Percentiles rank a stretch among this genome's conserved stretches.
Conservation (phyloP, 805 yeast species). For the Candida yuanshanica region DNA sequence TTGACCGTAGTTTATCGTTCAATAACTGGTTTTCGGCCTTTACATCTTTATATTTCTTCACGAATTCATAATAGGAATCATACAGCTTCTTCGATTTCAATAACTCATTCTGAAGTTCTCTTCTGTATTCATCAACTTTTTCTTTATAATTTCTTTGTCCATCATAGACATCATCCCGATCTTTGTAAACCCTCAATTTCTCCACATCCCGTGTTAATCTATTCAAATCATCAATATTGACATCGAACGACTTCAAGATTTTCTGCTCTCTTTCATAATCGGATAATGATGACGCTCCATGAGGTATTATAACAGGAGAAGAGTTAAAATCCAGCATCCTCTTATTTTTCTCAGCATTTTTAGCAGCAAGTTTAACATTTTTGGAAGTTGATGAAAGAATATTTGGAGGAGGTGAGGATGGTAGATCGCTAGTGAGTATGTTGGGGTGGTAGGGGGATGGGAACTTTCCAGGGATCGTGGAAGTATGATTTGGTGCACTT, state of each 20-base stretch:
- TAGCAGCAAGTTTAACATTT: slow-evolving; percentile 4
- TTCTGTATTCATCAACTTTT: slow-evolving; percentile 19
- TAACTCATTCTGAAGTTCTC: slow-evolving; percentile 29
- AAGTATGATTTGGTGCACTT: slow-evolving; percentile 4
- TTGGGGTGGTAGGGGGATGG: slow-evolving; percentile 16
- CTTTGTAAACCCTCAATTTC: slow-evolving; percentile 10
- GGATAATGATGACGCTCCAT: not conserved
- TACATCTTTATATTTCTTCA: slow-evolving; percentile 25
- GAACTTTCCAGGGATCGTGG: slow-evolving; percentile 20
- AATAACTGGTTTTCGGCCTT: slow-evolving; percentile 14
- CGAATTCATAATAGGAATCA: slow-evolving; percentile 30
- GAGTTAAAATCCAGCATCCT: slow-evolving; percentile 6
- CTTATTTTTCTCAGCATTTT: slow-evolving; percentile 5
- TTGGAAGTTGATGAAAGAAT: slow-evolving; percentile 9
- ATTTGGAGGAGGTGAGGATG: slow-evolving; percentile 5
- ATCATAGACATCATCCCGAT: slow-evolving; percentile 3
- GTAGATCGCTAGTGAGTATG: not conserved
- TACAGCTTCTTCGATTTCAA: slow-evolving; percentile 28
- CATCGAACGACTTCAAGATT: slow-evolving; percentile 3
- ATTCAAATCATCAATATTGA: slow-evolving; percentile 20
- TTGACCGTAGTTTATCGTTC: slow-evolving; percentile 15
- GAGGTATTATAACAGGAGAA: slow-evolving; percentile 9
- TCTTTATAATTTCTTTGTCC: slow-evolving; percentile 4
- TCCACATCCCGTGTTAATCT: slow-evolving; percentile 20
- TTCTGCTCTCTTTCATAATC: slow-evolving; percentile 2